Evolutionary conservation across 192 early-diverging fungal genomes (phyloP).

Genomic region (Coemansia biformis): DNA sequence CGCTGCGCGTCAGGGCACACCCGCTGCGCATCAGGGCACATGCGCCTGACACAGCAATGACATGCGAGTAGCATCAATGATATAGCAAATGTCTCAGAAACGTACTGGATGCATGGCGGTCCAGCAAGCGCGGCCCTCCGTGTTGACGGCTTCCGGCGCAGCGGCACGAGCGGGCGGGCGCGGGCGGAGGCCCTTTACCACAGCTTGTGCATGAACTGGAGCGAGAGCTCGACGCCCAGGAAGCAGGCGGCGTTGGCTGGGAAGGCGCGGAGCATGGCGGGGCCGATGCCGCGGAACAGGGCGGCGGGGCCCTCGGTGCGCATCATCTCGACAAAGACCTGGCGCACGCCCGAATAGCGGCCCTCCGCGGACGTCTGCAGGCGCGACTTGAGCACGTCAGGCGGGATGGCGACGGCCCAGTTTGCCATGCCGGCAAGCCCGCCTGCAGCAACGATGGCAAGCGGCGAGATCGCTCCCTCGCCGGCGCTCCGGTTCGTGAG

Average conservation of each 20-base stretch:
- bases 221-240: slow-evolving; percentile 54
- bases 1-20: no score
- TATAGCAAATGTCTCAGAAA: no score
- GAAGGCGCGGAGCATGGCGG: slow-evolving; percentile 76
- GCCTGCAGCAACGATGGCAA: slow-evolving; percentile 88
- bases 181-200: no score
- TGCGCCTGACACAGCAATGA: no score
- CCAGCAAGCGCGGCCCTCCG: no score
- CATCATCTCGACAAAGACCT: slow-evolving; percentile 54
- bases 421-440: slow-evolving; percentile 98
- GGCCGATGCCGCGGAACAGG: slow-evolving; percentile 78
- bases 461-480: slow-evolving; percentile 69
- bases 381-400: slow-evolving; percentile 82
- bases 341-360: slow-evolving; percentile 47
- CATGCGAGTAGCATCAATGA: no score
- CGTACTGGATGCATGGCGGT: no score
- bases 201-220: slow-evolving; percentile 44
- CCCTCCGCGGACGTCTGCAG: slow-evolving; percentile 62
- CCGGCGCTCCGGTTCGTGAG: slow-evolving; percentile 62
- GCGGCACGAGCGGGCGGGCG: no score
- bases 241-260: slow-evolving; percentile 83
- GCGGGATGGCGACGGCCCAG: slow-evolving; percentile 76
- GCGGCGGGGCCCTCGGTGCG: slow-evolving; percentile 55
- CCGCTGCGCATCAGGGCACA: no score
- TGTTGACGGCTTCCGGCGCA: no score